Evolutionary conservation across 345 rosid species (phyloP).

Genomic region (Eucalyptus curtisii): DNA sequence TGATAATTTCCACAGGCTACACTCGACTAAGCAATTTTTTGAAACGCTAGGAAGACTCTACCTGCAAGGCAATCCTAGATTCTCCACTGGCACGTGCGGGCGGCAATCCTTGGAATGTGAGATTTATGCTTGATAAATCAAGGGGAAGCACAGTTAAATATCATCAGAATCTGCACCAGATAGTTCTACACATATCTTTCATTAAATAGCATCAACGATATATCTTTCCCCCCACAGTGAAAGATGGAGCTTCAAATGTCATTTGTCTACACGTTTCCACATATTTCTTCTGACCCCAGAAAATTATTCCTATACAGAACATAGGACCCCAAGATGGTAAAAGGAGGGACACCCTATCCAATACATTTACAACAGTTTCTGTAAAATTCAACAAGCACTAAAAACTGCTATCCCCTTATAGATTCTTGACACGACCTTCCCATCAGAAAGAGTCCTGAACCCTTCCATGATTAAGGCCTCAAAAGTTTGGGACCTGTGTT

Average conservation of each 20-base stretch:
- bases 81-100: background rate
- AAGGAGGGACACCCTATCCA: background rate
- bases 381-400: background rate
- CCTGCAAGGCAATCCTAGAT: background rate
- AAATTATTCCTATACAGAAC: background rate
- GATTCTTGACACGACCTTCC: background rate
- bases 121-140: background rate
- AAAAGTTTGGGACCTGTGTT: constrained; percentile 51
- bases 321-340: background rate
- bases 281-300: background rate
- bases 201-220: background rate
- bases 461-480: constrained; percentile 15
- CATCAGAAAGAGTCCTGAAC: background rate
- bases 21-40: background rate
- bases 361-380: background rate
- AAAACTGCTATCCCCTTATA: background rate
- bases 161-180: background rate
- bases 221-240: background rate
- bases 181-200: background rate
- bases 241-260: background rate
- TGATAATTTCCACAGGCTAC: background rate
- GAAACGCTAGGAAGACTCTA: background rate
- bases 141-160: background rate
- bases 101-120: background rate
- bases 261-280: background rate